Conservation (phyloP, 257 asterid genomes). For the Linaria vulgaris region DNA sequence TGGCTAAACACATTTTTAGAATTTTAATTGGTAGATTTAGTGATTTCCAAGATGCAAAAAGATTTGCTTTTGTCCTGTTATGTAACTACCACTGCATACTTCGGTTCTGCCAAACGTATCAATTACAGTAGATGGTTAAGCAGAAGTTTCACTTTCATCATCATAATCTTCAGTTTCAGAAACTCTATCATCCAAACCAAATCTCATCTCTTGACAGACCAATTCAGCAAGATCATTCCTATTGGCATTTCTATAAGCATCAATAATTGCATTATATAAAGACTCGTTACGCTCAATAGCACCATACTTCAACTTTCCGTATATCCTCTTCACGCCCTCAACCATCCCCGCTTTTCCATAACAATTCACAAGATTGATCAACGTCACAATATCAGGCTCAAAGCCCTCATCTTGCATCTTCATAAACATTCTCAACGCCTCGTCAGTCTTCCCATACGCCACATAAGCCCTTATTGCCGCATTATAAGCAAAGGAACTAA, state of each 20-base stretch:
- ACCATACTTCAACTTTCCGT: slow-evolving; percentile 61
- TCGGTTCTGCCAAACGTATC: too few relatives aligned
- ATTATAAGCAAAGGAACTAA: slow-evolving; percentile 63
- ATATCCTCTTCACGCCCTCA: slow-evolving; percentile 82
- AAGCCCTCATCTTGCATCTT: slow-evolving; percentile 83
- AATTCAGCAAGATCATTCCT: slow-evolving; percentile 79
- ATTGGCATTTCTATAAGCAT: slow-evolving; percentile 59
- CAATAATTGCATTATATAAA: slow-evolving; percentile 59
- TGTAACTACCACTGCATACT: too few relatives aligned
- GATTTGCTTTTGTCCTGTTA: too few relatives aligned
- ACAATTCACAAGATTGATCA: slow-evolving; percentile 66
- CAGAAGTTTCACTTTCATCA: slow-evolving; percentile 30
- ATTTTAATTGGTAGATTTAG: too few relatives aligned
- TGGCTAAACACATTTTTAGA: too few relatives aligned
- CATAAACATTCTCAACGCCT: slow-evolving; percentile 79
- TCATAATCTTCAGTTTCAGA: slow-evolving; percentile 44
- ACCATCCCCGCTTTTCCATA: slow-evolving; percentile 86
- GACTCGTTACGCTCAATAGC: slow-evolving; percentile 56
- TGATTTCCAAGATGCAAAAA: too few relatives aligned
- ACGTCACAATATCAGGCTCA: slow-evolving; percentile 74
- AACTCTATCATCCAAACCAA: slow-evolving; percentile 41
- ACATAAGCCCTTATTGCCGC: slow-evolving; percentile 72
- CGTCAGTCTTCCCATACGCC: slow-evolving; percentile 59
- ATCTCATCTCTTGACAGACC: slow-evolving; percentile 70
- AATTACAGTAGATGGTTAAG: neutral